phyloP scores from a whole-genome alignment of 2,329 filamentous ascomycete genomes.

The Penicillium sp. region DNA sequence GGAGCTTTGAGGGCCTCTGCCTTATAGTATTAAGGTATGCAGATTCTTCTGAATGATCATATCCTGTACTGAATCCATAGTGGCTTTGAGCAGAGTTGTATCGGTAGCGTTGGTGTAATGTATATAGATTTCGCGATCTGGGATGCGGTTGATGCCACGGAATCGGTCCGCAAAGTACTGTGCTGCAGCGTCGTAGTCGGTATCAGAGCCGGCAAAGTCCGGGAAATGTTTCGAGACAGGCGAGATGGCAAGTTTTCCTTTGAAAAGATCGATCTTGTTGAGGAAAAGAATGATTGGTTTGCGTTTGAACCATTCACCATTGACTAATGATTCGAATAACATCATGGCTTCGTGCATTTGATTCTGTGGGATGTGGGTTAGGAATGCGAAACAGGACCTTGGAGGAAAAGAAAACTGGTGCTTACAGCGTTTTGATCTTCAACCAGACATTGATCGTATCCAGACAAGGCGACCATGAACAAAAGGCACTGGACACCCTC shows the following conservation, averaged over 20 bases:
- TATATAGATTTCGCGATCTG: constrained; percentile 57
- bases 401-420: constrained; percentile 17
- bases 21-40: constrained; percentile 70
- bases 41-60: constrained; percentile 85
- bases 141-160: constrained; percentile 67
- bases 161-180: constrained; percentile 84
- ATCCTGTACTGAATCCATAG: constrained; percentile 81
- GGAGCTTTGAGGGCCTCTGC: constrained; percentile 11
- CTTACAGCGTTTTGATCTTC: constrained; percentile 94
- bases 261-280: constrained; percentile 86
- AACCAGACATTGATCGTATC: constrained; percentile 93
- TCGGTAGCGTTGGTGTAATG: constrained; percentile 62
- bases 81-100: constrained; percentile 77
- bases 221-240: constrained; percentile 75
- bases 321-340: constrained; percentile 82
- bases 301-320: constrained; percentile 81
- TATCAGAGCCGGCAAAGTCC: constrained; percentile 70
- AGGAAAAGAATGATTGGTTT: constrained; percentile 80
- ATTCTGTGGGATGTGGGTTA: constrained; percentile 55
- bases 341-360: constrained; percentile 90
- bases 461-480: constrained; percentile 92
- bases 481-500: constrained; percentile 90
- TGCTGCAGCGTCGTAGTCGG: constrained; percentile 71
- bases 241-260: constrained; percentile 68
- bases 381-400: neutral